Conservation (phyloP, 495 filamentous ascomycete species). For the Penicillium canescens region DNA sequence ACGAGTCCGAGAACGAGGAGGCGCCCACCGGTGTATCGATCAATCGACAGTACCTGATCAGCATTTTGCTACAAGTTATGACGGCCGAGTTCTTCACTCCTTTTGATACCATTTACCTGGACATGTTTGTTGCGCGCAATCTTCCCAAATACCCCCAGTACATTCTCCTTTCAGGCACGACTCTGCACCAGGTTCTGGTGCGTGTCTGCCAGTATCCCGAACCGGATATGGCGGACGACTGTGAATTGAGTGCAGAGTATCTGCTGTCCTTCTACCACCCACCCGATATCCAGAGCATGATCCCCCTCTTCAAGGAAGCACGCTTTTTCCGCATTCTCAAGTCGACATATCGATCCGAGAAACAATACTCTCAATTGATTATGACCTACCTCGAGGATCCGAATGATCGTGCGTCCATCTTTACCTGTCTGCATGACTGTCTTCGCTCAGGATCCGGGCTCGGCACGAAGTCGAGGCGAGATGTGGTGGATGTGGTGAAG, state of each 20-base stretch:
- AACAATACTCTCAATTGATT: slow-evolving; percentile 75
- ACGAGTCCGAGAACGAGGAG: slow-evolving; percentile 55
- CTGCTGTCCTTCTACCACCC: slow-evolving; percentile 91
- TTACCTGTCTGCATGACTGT: slow-evolving; percentile 79
- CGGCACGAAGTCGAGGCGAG: slow-evolving; percentile 70
- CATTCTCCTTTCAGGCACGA: slow-evolving; percentile 83
- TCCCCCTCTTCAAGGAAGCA: slow-evolving; percentile 76
- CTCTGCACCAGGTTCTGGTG: slow-evolving; percentile 75
- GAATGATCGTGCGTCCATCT: slow-evolving; percentile 68
- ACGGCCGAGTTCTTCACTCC: slow-evolving; percentile 64
- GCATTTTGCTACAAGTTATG: slow-evolving; percentile 88
- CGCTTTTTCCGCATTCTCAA: slow-evolving; percentile 94
- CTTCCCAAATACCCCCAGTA: slow-evolving; percentile 96
- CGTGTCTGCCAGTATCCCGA: slow-evolving; percentile 84
- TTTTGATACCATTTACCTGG: slow-evolving; percentile 88
- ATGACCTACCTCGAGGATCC: slow-evolving; percentile 84
- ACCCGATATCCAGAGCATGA: slow-evolving; percentile 70
- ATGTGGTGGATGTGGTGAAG: slow-evolving; percentile 71
- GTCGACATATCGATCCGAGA: slow-evolving; percentile 78
- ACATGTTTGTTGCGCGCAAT: slow-evolving; percentile 98
- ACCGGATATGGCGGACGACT: slow-evolving; percentile 83
- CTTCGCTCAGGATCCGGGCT: slow-evolving; percentile 71
- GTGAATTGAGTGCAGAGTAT: slow-evolving; percentile 94
- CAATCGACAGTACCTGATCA: slow-evolving; percentile 87
- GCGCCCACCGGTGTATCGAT: slow-evolving; percentile 59